Evolutionary conservation across 306 rosid genomes (phyloP), one percentile per base, ranked within the genome.

Genomic region (Ormosia semicastrata): DNA sequence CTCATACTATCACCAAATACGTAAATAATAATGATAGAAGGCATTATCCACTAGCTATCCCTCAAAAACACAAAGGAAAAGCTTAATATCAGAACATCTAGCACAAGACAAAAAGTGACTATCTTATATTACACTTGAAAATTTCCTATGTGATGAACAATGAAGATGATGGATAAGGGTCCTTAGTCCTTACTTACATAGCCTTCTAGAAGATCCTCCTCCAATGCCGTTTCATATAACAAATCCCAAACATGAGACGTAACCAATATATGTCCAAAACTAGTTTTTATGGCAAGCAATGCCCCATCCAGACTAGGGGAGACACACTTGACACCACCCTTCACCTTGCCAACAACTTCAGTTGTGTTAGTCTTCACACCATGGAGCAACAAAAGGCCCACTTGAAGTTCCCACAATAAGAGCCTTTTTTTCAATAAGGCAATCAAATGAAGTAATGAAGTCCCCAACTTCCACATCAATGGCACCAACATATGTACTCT

Each of bases 281-380:
- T 93, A 34, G 94, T 87, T 36, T 81, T 66, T 3, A 90, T 78
- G 34, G 90, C 90, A 6, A 93, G 80, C 37, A 95, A 76, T 81
- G 93, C 99, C n/a, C 99, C 99, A 78, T 95, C 99, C 0, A 98
- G 99, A 46, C 99, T 93, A 18, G 94, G 97, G 13, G 98, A 86
- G 15, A 95, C 80, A 15, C 90, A 84, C 76, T 85, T 90, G 14
- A 95, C 93, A 8, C 95, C 98, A 37, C 98, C 99, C 36, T 95
- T 89, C 24, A 95, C 90, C 39, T 83, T 87, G 50, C 99, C 99
- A 37, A 95, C 99, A 71, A 95, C 82, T 57, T 93, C 89, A 2
- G 90, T 85, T 12, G 59, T 82, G 40, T 84, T 77, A 17, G 76
- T 80, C 54, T 93, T 95, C 63, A 92, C 93, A 54, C 71, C 80